Conservation (phyloP, 768 basidiomycete species). For the Lactifluus volemus region DNA sequence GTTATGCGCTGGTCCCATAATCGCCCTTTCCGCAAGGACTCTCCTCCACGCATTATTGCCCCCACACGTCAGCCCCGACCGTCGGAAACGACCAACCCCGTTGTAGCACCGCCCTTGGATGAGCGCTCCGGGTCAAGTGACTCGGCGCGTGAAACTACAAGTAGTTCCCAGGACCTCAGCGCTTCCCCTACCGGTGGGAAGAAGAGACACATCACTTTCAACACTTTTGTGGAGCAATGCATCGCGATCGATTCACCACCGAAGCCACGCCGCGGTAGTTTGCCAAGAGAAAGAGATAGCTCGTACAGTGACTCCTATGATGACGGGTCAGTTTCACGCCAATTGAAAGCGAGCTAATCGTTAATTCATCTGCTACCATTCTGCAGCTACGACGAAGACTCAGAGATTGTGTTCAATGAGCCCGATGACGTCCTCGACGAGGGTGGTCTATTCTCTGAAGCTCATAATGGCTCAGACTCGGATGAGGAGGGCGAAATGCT, state of each 20-base stretch:
- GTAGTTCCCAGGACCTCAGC: conserved; percentile 28
- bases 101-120: conserved; percentile 7
- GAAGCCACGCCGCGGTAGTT: conserved; percentile 24
- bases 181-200: conserved; percentile 31
- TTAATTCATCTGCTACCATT: not conserved
- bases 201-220: conserved; percentile 93
- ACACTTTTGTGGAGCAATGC: conserved; percentile 95
- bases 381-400: conserved; percentile 59
- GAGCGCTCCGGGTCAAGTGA: conserved; percentile 23
- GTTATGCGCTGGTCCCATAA: conserved; percentile 44
- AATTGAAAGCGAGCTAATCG: conserved; percentile 3
- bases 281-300: conserved; percentile 5
- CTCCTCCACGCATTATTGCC: conserved; percentile 56
- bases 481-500: conserved; percentile 48
- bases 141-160: conserved; percentile 24
- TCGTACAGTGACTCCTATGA: conserved; percentile 33
- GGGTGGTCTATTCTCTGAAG: conserved; percentile 23
- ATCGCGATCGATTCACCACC: conserved; percentile 79
- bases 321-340: conserved; percentile 46
- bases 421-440: conserved; percentile 35
- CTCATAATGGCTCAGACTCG: conserved; percentile 23
- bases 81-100: conserved; percentile 18
- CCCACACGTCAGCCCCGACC: conserved; percentile 13
- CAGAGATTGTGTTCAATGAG: conserved; percentile 46
- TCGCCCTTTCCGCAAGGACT: conserved; percentile 45